These are phyloP conservation scores for Schizonepeta tenuifolia DNA, from an alignment of 257 asterid genomes.

Conservation along the genomic window DNA sequence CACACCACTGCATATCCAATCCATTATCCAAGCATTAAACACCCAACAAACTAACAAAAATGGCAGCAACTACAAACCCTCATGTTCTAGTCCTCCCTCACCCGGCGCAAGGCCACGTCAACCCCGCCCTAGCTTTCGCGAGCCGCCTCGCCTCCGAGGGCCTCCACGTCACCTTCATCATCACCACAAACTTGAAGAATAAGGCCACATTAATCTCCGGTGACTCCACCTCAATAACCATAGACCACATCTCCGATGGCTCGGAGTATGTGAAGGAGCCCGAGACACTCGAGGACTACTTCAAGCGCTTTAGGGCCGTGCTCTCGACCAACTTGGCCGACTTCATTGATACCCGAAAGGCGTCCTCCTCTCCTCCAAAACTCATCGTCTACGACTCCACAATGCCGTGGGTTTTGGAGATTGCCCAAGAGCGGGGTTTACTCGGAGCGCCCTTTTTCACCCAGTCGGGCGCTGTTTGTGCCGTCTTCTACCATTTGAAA, in stretches of 20 bases:
- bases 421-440: conserved; percentile 37
- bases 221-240: conserved; percentile 25
- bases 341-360: conserved; percentile 29
- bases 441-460: conserved; percentile 48
- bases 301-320: conserved; percentile 25
- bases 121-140: conserved; percentile 57
- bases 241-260: conserved; percentile 38
- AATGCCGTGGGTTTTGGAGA: conserved; percentile 41
- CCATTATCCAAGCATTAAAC: too few species aligned
- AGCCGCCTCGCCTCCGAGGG: conserved; percentile 47
- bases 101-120: conserved; percentile 65
- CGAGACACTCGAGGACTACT: conserved; percentile 20
- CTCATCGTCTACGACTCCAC: conserved; percentile 39
- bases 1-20: too few species aligned
- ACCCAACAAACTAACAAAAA: too few species aligned
- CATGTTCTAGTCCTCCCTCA: conserved; percentile 49
- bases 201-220: not conserved
- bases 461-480: conserved; percentile 44
- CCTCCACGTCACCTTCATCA: conserved; percentile 38
- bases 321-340: conserved; percentile 27
- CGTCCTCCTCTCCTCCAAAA: not conserved
- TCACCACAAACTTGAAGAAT: conserved; percentile 3
- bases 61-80: not conserved
- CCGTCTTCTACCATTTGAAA: conserved; percentile 43
- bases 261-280: conserved; percentile 3